Evolutionary conservation across 2,329 filamentous ascomycete genomes (phyloP), one percentile per base, ranked within the genome.

Genomic region (Colletotrichum sp.): DNA sequence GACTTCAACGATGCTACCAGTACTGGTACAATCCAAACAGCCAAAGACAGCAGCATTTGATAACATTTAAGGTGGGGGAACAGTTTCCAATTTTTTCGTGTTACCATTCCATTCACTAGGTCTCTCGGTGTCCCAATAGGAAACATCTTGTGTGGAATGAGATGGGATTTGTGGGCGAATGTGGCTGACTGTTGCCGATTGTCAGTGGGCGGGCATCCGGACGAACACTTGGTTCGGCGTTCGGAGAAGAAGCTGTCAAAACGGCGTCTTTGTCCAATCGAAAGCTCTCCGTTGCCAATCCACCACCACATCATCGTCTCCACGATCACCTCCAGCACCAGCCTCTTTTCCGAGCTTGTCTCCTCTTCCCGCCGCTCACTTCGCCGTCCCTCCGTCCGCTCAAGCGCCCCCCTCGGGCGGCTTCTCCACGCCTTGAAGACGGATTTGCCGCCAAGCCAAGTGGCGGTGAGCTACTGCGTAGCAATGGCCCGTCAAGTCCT

Each of bases 391-490:
- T 58, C 30, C 56, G 36, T 21, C 60, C 61, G 68, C 72, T 75
- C 36, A 30, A 66, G 55, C 52, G 32, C 34, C 28, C 12, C 30
- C 26, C 36, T 26, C 30, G 32, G 70, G 55, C 55, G 64, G 66
- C 71, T 48, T 55, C 28, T 70, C 58, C 26, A 58, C 26, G 34
- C 30, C 26, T 60, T 21, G 10, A 65, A 43, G 70, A 73, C 34
- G 48, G 64, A 24, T 60, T 48, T 62, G 43, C 58, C 70, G 73
- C 73, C 73, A 76, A 69, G 64, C 64, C 70, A 76, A 76, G 70
- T 73, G 73, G 73, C 73, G 73, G 73, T 76, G 73, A 76, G 73
- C 73, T 61, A 60, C 67, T 62, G 67, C 36, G 67, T 43, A 43
- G 43, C 43, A 67, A 30, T 61, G 52, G 68, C 38, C 24, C 21